Conservation (phyloP, 2,329 filamentous ascomycete species). For the Alternaria longipes region DNA sequence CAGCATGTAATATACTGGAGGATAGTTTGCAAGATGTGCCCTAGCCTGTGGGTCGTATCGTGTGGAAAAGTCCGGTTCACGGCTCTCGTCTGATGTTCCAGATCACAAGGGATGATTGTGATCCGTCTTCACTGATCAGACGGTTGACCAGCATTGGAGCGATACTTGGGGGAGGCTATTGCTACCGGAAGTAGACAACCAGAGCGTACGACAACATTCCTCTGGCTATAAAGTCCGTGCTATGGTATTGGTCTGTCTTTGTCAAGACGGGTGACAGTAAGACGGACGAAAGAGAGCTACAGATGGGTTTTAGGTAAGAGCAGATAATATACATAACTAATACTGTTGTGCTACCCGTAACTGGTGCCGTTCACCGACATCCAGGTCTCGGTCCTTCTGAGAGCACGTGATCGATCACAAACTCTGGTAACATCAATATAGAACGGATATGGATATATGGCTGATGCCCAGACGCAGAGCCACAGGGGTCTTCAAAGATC, state of each 20-base stretch:
- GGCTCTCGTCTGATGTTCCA: not conserved
- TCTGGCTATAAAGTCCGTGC: not conserved
- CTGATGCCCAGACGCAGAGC: not conserved
- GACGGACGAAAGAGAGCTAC: not conserved
- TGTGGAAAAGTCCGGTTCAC: not conserved
- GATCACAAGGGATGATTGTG: not conserved
- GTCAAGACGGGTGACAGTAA: not conserved
- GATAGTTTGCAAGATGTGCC: not conserved
- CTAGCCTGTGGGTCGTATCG: not conserved
- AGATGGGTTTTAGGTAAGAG: not conserved
- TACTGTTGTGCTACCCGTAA: not conserved
- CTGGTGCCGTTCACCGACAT: not conserved
- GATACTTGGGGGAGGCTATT: not conserved
- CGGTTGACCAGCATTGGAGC: not conserved
- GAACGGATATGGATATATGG: constrained; percentile 4
- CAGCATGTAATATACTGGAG: not conserved
- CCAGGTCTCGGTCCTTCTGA: not conserved
- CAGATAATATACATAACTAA: not conserved
- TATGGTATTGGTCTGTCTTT: not conserved
- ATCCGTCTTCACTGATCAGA: not conserved
- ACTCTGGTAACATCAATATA: constrained; percentile 17
- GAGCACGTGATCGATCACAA: constrained; percentile 1
- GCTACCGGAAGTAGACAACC: not conserved
- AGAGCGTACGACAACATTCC: not conserved
- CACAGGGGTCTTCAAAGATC: not conserved